These are phyloP conservation scores for Alternaria metachromatica DNA, from an alignment of 2,329 filamentous ascomycete genomes.

Conservation along the genomic window DNA sequence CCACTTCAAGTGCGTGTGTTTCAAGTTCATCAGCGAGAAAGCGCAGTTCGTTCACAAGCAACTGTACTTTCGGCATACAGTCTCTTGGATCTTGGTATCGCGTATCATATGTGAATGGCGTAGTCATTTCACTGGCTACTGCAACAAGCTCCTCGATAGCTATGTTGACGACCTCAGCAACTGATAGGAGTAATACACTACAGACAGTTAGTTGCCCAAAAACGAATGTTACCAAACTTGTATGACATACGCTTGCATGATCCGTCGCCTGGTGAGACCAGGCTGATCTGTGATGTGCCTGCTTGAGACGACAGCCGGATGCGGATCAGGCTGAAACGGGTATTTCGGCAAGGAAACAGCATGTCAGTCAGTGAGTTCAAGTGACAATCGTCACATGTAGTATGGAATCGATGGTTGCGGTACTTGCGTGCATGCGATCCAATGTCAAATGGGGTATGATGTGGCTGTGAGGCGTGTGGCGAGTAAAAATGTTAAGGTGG, in stretches of 20 bases:
- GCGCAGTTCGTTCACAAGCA: no score
- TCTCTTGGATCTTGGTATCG: no score
- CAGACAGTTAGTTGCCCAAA: no score
- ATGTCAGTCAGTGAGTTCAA: not conserved
- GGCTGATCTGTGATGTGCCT: not conserved
- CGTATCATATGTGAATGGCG: no score
- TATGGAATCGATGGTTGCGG: not conserved
- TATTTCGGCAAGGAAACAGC: not conserved
- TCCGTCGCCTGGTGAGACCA: not conserved
- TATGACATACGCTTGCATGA: no score
- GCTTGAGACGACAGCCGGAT: not conserved
- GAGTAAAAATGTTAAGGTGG: not conserved
- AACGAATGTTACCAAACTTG: rapidly evolving
- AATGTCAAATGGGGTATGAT: not conserved
- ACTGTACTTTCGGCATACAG: no score
- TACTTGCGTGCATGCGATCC: not conserved
- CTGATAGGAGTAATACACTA: no score
- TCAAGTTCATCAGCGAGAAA: no score
- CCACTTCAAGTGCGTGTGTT: no score
- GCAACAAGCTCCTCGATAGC: no score
- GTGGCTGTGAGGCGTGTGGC: not conserved
- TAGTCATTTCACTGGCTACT: no score
- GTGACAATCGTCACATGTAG: not conserved
- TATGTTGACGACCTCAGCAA: no score
- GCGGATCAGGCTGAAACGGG: not conserved